Percentiles rank a stretch among this genome's conserved stretches.
Evolutionary conservation across 306 rosid genomes (phyloP).

Genomic region (Vigna angularis): DNA sequence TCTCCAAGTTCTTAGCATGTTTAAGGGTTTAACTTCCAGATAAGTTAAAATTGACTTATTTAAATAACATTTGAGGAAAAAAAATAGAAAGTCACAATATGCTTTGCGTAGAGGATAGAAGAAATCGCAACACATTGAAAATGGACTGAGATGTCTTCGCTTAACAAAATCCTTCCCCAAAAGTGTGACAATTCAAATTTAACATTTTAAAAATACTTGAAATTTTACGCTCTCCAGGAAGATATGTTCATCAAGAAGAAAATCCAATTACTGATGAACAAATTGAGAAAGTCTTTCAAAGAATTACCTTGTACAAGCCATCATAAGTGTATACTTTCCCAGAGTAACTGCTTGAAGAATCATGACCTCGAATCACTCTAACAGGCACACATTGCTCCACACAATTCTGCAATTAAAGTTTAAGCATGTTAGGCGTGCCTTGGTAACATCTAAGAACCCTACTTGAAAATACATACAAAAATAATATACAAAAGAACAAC

Average conservation of each 20-base stretch:
- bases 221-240: not conserved
- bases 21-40: not conserved
- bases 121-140: not conserved
- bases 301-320: constrained; percentile 90
- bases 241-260: not conserved
- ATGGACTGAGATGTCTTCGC: not conserved
- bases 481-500: not conserved
- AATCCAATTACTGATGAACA: not conserved
- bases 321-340: constrained; percentile 93
- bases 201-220: constrained; percentile 1
- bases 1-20: not conserved
- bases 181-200: not conserved
- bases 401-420: constrained; percentile 67
- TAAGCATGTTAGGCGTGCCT: constrained; percentile 41
- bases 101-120: not conserved
- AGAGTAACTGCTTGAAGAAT: constrained; percentile 71
- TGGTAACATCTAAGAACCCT: not conserved
- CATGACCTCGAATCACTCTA: constrained; percentile 93
- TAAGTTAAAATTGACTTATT: not conserved
- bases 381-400: constrained; percentile 75
- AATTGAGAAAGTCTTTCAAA: constrained; percentile 15
- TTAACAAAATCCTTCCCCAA: not conserved
- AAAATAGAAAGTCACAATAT: not conserved
- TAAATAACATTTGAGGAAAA: not conserved
- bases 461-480: not conserved